Base-by-base conservation (phyloP, 1,284 basidiomycete species). In the Grifola frondosa region DNA sequence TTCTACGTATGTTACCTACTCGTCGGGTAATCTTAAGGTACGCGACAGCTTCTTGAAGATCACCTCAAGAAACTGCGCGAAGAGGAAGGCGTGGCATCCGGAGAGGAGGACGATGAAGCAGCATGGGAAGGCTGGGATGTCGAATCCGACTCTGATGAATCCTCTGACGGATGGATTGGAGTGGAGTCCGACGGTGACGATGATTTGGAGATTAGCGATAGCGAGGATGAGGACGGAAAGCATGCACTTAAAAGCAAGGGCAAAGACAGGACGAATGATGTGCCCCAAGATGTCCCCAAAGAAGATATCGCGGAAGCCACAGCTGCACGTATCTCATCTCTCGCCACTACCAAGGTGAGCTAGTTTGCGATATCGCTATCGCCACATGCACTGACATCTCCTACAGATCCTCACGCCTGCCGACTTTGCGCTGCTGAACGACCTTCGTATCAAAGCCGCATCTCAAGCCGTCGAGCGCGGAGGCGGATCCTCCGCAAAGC, bases 111-210 rank as follows among this genome's bases (percentile, higher is more conserved):
- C 40, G 84, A 88, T 38, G 84, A 85, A 38, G 79, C 75, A 1
- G 91, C 77, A 16, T 97, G 94, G 95, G 77, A 90, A 30, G 83
- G 84, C 30, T 99, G 96, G 95, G 92, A 97, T 40, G 77, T 89
- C 23, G 90, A 90, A 53, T 83, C 60, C 0, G 62, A 64, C 40
- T 42, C 80, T 1, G 86, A 85, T 39, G 78, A 77, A 1, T 80
- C 81, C 6, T 85, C 84, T 3, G 83, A 82, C 5, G 89, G 84
- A 4, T 99, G 97, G 97, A 79, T 94, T 46, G 77, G 88, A 52
- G 93, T 98, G 24, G 76, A 79, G 32, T 85, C 84, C 9, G 89
- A 90, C 37, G 78, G 78, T 24, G 80, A 84, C 4, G 72, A 80
- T 9, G 78, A 84, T 53, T 67, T 94, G 37, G 76, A 80, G n/a